phyloP scores from a whole-genome alignment of 441 rosid species.

The Mallotus repandus region DNA sequence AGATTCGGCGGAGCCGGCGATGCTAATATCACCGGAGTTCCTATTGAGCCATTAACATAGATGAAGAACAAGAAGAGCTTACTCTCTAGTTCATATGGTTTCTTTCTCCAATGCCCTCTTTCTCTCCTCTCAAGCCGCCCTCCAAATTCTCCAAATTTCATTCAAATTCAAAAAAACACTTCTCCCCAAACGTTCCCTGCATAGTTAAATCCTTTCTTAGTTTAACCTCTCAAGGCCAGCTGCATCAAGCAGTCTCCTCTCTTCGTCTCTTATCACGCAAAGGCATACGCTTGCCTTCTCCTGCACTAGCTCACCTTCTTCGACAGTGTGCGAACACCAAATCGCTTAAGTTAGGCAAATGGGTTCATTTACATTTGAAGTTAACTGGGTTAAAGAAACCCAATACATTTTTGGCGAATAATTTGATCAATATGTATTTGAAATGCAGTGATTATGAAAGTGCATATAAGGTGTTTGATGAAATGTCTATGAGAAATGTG shows the following conservation, averaged over 20 bases:
- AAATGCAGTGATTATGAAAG: slow-evolving; percentile 43
- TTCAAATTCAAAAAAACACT: slow-evolving; percentile 29
- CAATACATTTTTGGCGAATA: slow-evolving; percentile 49
- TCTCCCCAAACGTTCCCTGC: slow-evolving; percentile 24
- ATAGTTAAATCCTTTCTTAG: slow-evolving; percentile 38
- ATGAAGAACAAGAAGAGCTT: slow-evolving; percentile 13
- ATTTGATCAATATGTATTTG: slow-evolving; percentile 51
- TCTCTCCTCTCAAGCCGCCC: background rate
- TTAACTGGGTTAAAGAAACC: slow-evolving; percentile 52
- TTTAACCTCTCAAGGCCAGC: slow-evolving; percentile 37
- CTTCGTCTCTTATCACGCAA: slow-evolving; percentile 45
- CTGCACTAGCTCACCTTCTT: slow-evolving; percentile 42
- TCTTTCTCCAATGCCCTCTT: slow-evolving; percentile 34
- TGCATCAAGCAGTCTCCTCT: slow-evolving; percentile 49
- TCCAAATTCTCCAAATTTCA: slow-evolving; percentile 10
- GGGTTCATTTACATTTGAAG: slow-evolving; percentile 78
- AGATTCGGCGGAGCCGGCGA: slow-evolving; percentile 27
- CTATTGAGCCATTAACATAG: background rate
- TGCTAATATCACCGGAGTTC: slow-evolving; percentile 38
- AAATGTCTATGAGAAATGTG: slow-evolving; percentile 57
- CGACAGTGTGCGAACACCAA: slow-evolving; percentile 42
- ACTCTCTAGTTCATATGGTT: slow-evolving; percentile 36
- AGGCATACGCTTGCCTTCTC: slow-evolving; percentile 58
- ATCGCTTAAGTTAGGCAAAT: slow-evolving; percentile 60
- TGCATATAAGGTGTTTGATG: slow-evolving; percentile 62